Evolutionary conservation across 2,329 filamentous ascomycete species (phyloP).

Genomic region (Didymella pinodella): DNA sequence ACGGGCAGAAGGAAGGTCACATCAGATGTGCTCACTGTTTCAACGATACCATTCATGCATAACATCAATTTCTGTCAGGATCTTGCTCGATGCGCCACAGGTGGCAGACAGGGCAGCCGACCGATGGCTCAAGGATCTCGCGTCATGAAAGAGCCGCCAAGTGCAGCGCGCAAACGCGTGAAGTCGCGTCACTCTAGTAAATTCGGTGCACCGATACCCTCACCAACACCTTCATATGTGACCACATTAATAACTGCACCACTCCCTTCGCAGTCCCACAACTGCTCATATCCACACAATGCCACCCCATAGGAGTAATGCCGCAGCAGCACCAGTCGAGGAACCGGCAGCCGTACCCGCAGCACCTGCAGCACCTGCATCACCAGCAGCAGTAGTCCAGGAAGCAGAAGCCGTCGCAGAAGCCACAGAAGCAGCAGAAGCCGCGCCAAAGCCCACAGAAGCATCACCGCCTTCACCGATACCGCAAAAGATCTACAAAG

Average conservation of each 20-base stretch:
- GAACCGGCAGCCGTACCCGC: slow-evolving; percentile 34
- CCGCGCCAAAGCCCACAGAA: slow-evolving; percentile 1
- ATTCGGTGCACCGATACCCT: slow-evolving; percentile 22
- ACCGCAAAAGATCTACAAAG: slow-evolving; percentile 18
- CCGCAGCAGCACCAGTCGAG: slow-evolving; percentile 51
- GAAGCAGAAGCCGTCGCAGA: not conserved
- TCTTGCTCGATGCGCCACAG: not conserved
- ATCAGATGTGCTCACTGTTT: not conserved
- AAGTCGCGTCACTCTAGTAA: slow-evolving; percentile 22
- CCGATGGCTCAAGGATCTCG: not conserved
- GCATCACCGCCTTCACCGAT: slow-evolving; percentile 14
- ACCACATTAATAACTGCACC: slow-evolving; percentile 12
- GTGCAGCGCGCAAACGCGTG: slow-evolving; percentile 1
- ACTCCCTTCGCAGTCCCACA: slow-evolving; percentile 10
- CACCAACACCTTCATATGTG: slow-evolving; percentile 26
- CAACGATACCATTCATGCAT: not conserved
- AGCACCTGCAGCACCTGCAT: slow-evolving; percentile 4
- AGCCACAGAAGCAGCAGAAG: not conserved
- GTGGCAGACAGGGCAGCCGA: not conserved
- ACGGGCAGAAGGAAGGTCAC: not conserved
- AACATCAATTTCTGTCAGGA: not conserved
- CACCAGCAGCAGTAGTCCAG: slow-evolving; percentile 5
- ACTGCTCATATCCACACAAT: slow-evolving; percentile 36
- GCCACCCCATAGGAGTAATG: slow-evolving; percentile 59
- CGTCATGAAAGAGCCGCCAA: slow-evolving; percentile 14